Percentiles rank a stretch among this genome's conserved stretches.
Conservation (phyloP, 1,139 yeast species). For the Nakaseomyces nivariensis region DNA sequence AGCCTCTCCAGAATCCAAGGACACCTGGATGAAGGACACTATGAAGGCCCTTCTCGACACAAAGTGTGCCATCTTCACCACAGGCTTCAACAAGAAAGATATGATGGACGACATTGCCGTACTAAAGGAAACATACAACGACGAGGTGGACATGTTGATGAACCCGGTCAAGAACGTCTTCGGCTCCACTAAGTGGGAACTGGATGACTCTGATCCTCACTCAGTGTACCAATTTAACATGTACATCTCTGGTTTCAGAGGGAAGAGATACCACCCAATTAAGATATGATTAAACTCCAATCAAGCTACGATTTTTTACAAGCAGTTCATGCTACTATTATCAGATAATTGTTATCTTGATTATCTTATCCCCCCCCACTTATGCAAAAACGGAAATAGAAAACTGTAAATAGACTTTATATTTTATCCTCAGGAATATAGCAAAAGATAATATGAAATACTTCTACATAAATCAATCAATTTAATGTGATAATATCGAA, state of each 20-base stretch:
- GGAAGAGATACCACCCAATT: constrained; percentile 90
- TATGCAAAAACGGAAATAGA: too few species aligned
- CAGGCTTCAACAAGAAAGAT: constrained; percentile 81
- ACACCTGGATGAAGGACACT: constrained; percentile 85
- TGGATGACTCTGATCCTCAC: constrained; percentile 83
- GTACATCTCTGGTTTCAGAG: constrained; percentile 82
- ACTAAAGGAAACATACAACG: constrained; percentile 53
- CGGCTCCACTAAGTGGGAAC: constrained; percentile 86
- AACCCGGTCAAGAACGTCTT: constrained; percentile 63
- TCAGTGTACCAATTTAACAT: constrained; percentile 90
- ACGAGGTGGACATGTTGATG: constrained; percentile 75
- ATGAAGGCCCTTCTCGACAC: constrained; percentile 82
- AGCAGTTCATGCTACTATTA: too few species aligned
- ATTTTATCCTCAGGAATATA: too few species aligned
- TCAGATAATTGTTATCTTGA: too few species aligned
- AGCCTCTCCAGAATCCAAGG: constrained; percentile 70
- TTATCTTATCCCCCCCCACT: too few species aligned
- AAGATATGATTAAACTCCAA: constrained; percentile 12
- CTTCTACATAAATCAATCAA: too few species aligned
- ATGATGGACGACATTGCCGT: constrained; percentile 60
- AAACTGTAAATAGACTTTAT: not conserved
- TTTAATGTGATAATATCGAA: too few species aligned
- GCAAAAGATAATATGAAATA: too few species aligned
- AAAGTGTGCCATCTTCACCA: constrained; percentile 82
- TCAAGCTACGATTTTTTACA: too few species aligned